phyloP scores from a whole-genome alignment of 768 basidiomycete genomes.

The Boletus rufocinnamomeus region DNA sequence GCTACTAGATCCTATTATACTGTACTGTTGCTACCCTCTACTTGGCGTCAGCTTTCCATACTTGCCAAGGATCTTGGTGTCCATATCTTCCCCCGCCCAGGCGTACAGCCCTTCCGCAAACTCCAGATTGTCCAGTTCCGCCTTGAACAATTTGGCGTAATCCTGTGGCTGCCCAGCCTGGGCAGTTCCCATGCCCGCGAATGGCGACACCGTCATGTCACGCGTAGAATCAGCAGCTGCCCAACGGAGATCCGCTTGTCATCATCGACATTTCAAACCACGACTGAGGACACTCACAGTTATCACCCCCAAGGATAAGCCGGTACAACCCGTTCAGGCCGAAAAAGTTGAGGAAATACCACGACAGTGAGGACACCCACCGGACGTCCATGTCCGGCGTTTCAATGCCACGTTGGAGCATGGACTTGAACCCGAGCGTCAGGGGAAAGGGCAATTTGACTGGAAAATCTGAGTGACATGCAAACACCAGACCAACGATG shows the following conservation, averaged over 20 bases:
- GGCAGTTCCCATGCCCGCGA: conserved; percentile 52
- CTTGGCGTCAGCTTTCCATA: conserved; percentile 61
- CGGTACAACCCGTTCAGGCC: conserved; percentile 95
- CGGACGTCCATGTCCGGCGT: conserved; percentile 97
- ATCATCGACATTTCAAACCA: conserved; percentile 16
- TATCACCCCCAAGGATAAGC: conserved; percentile 87
- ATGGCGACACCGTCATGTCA: conserved; percentile 71
- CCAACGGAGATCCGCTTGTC: conserved; percentile 16
- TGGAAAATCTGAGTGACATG: conserved; percentile 33
- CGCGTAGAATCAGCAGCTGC: conserved; percentile 79
- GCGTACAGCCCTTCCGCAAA: conserved; percentile 84
- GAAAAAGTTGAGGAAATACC: conserved; percentile 99
- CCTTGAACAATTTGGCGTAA: conserved; percentile 85
- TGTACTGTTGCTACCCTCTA: conserved; percentile 25
- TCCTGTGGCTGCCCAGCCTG: conserved; percentile 71
- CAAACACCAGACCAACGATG: neutral
- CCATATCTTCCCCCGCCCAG: conserved; percentile 83
- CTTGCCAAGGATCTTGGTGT: conserved; percentile 72
- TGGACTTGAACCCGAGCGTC: conserved; percentile 95
- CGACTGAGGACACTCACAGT: conserved; percentile 54
- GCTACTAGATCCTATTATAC: conserved; percentile 22
- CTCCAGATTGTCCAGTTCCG: conserved; percentile 90
- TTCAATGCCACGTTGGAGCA: conserved; percentile 95
- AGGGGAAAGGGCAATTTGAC: conserved; percentile 97
- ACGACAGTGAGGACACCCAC: conserved; percentile 98